Evolutionary conservation across 1,284 basidiomycete species (phyloP).

Genomic region (Malassezia yamatoensis): DNA sequence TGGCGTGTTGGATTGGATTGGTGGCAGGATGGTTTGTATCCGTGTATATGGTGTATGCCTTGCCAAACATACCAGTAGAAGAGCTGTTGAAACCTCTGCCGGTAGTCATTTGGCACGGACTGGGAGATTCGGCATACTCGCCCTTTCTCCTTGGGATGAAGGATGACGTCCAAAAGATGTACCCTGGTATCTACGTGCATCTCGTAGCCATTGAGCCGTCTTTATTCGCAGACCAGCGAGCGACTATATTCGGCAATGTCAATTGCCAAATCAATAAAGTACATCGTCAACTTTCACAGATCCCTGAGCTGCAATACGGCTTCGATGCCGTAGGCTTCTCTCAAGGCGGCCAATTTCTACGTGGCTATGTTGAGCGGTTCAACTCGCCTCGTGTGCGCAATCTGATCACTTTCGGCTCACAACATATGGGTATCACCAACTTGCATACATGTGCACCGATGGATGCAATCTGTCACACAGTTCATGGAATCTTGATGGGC

Average conservation of each 20-base stretch:
- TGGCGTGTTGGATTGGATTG: too few relatives aligned
- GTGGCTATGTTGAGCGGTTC: constrained; percentile 77
- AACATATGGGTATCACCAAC: constrained; percentile 60
- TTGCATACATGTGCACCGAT: constrained; percentile 62
- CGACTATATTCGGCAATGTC: constrained; percentile 68
- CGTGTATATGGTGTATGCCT: neutral
- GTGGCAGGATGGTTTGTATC: too few relatives aligned
- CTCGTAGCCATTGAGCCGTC: constrained; percentile 52
- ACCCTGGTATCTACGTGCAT: constrained; percentile 78
- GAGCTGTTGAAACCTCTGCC: constrained; percentile 11
- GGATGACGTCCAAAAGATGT: constrained; percentile 58
- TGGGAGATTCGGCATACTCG: constrained; percentile 58
- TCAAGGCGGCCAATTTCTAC: constrained; percentile 55
- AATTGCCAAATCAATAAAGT: constrained; percentile 62
- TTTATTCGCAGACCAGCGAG: constrained; percentile 61
- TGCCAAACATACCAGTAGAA: neutral
- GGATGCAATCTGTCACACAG: constrained; percentile 55
- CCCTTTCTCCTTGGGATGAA: constrained; percentile 58
- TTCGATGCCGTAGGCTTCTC: constrained; percentile 45
- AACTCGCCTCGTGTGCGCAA: constrained; percentile 52
- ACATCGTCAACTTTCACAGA: constrained; percentile 58
- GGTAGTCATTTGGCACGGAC: constrained; percentile 87
- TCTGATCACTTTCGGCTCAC: constrained; percentile 62
- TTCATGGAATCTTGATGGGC: constrained; percentile 60
- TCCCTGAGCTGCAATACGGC: constrained; percentile 63